Conservation (phyloP, 306 rosid species). For the Lathyrus oleraceus region DNA sequence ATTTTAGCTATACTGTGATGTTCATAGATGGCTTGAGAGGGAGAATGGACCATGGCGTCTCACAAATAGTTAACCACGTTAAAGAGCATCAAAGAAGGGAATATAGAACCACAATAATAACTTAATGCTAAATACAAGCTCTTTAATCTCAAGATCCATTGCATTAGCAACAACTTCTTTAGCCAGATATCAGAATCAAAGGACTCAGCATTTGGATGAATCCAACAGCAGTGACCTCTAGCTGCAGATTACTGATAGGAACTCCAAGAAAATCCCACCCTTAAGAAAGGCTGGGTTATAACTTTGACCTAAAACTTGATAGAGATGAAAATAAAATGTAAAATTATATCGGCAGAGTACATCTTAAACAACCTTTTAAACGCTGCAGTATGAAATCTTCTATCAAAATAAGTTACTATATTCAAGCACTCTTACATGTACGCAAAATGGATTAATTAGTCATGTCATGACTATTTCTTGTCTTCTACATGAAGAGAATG, state of each 20-base stretch:
- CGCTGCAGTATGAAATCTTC: not conserved
- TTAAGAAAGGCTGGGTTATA: not conserved
- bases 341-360: constrained; percentile 8
- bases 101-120: no score
- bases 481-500: constrained; percentile 16
- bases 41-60: no score
- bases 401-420: constrained; percentile 27
- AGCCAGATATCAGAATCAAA: not conserved
- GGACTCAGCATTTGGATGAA: not conserved
- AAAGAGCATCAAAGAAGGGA: no score
- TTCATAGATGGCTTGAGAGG: no score
- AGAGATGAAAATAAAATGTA: not conserved
- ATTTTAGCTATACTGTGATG: no score
- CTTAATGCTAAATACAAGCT: no score
- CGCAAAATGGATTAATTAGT: constrained; percentile 1
- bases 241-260: not conserved
- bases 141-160: no score
- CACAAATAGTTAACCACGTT: no score
- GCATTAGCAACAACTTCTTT: no score
- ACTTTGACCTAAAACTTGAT: not conserved
- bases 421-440: constrained; percentile 14
- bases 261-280: not conserved
- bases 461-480: not conserved
- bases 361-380: constrained; percentile 8
- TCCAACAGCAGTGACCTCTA: not conserved